phyloP scores from a whole-genome alignment of 768 basidiomycete species.

The Pleurotus platypus region DNA sequence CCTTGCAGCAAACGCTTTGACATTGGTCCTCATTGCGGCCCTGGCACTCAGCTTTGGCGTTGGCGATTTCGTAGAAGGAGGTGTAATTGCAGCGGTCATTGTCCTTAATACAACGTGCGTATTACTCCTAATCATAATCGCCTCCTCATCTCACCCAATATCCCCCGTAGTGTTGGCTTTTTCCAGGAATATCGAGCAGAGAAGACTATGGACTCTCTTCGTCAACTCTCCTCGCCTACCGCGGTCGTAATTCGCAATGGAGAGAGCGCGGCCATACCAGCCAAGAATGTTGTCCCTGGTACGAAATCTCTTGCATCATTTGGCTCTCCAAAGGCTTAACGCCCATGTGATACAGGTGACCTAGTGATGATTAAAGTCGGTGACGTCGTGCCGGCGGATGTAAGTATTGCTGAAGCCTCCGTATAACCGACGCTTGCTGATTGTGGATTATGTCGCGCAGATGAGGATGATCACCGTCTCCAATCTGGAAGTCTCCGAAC shows the following conservation, averaged over 20 bases:
- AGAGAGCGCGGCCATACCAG: slow-evolving; percentile 6
- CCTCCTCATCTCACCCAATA: not conserved
- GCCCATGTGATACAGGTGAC: slow-evolving; percentile 1
- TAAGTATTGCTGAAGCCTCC: not conserved
- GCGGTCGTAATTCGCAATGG: slow-evolving; percentile 7
- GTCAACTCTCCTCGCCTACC: slow-evolving; percentile 3
- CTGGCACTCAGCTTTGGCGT: slow-evolving; percentile 3
- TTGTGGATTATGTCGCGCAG: not conserved
- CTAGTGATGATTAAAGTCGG: slow-evolving; percentile 7
- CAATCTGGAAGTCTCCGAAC: slow-evolving; percentile 4
- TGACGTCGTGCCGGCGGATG: slow-evolving; percentile 6
- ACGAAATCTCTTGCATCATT: not conserved
- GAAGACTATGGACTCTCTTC: slow-evolving; percentile 6
- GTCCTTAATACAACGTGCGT: slow-evolving; percentile 5
- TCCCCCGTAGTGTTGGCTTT: not conserved
- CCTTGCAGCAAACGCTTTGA: slow-evolving; percentile 3
- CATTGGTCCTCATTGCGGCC: slow-evolving; percentile 2
- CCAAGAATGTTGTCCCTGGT: slow-evolving; percentile 10
- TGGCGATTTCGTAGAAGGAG: not conserved
- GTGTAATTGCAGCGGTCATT: slow-evolving; percentile 4
- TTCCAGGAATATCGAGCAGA: slow-evolving; percentile 6
- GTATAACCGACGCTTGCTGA: too few relatives aligned
- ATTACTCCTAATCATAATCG: not conserved
- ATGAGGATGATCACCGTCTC: slow-evolving; percentile 4
- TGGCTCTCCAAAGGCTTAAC: not conserved